phyloP scores from a whole-genome alignment of 2,329 filamentous ascomycete species.

The Claviceps maximensis region DNA sequence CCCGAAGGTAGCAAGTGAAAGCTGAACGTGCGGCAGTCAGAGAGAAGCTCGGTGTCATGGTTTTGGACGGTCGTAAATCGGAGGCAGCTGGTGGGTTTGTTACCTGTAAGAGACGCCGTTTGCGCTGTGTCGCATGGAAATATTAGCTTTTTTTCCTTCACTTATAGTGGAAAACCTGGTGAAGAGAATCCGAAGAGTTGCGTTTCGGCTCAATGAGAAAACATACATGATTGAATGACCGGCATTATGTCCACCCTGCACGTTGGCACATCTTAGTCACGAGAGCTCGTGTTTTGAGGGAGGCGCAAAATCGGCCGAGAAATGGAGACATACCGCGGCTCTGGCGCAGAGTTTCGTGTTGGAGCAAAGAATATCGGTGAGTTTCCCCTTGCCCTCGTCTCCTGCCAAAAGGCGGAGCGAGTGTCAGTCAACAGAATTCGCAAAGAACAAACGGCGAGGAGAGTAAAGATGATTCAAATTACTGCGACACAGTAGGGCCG shows the following conservation, averaged over 20 bases:
- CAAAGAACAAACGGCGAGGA: slow-evolving; percentile 5
- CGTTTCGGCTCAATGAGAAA: neutral
- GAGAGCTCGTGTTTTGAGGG: slow-evolving; percentile 4
- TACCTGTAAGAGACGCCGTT: slow-evolving; percentile 25
- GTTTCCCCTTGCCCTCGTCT: slow-evolving; percentile 26
- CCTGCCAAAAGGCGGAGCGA: slow-evolving; percentile 10
- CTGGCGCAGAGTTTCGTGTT: slow-evolving; percentile 20
- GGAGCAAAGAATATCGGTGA: slow-evolving; percentile 21
- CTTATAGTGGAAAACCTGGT: neutral
- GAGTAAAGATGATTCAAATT: slow-evolving; percentile 1
- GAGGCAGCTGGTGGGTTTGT: slow-evolving; percentile 2
- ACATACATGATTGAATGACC: slow-evolving; percentile 13
- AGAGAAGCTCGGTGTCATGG: neutral
- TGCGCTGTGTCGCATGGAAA: slow-evolving; percentile 1
- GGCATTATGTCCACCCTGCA: slow-evolving; percentile 19
- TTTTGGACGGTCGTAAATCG: neutral
- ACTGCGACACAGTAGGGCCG: neutral
- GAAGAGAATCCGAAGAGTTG: neutral
- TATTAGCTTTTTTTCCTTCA: neutral
- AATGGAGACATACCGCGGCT: slow-evolving; percentile 12
- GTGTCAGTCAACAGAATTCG: neutral
- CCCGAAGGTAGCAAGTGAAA: slow-evolving; percentile 56
- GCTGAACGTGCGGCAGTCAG: slow-evolving; percentile 20
- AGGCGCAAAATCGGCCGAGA: slow-evolving; percentile 9
- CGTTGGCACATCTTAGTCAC: neutral